Conservation (phyloP, 768 basidiomycete genomes). For the Lepiota brunneoincarnata region DNA sequence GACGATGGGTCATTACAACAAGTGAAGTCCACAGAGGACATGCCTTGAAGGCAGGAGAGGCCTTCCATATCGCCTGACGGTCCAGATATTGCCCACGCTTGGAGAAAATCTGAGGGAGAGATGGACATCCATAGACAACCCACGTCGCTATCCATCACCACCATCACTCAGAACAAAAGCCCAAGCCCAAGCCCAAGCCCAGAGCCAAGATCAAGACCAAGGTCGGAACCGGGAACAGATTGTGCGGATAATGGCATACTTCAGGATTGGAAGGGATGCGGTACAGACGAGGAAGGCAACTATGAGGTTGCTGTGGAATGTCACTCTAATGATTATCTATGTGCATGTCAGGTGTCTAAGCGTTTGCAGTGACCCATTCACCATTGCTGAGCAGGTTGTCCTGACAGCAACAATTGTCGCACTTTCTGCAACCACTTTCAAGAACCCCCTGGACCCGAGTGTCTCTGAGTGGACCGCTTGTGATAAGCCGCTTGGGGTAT, state of each 20-base stretch:
- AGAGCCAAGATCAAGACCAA: neutral
- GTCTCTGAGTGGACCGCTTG: constrained; percentile 63
- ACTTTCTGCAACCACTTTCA: constrained; percentile 39
- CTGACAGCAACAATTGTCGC: constrained; percentile 49
- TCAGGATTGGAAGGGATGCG: constrained; percentile 55
- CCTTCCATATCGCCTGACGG: constrained; percentile 8
- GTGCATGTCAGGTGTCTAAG: constrained; percentile 23
- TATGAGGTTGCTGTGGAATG: constrained; percentile 48
- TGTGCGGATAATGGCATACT: constrained; percentile 27
- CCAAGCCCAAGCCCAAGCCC: neutral
- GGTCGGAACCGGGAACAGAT: neutral
- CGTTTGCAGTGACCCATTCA: neutral
- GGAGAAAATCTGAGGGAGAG: constrained; percentile 4
- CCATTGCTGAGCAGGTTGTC: constrained; percentile 37
- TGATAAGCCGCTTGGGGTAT: constrained; percentile 59
- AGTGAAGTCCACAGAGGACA: constrained; percentile 37
- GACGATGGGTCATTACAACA: constrained; percentile 30
- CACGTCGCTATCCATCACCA: neutral
- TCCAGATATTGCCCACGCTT: neutral
- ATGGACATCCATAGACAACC: neutral
- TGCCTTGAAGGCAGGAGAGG: constrained; percentile 25
- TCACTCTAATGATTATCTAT: constrained; percentile 51
- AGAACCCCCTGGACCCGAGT: constrained; percentile 39
- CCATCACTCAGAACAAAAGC: neutral
- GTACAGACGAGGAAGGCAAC: constrained; percentile 49